phyloP scores from a whole-genome alignment of 257 asterid species.

The Marsdenia floribunda region DNA sequence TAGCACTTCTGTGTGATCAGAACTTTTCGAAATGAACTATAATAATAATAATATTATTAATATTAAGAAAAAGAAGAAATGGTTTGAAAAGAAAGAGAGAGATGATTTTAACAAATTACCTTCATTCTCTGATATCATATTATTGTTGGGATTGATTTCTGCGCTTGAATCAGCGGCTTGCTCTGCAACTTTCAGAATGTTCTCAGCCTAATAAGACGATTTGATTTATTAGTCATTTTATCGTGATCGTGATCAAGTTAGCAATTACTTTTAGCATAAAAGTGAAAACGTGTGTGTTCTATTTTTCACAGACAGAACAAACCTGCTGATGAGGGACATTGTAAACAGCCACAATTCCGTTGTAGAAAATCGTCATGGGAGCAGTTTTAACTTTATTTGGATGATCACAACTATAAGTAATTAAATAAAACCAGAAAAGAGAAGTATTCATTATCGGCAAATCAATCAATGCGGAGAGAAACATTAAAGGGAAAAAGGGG shows the following conservation, averaged over 20 bases:
- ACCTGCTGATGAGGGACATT: conserved; percentile 18
- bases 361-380: conserved; percentile 18
- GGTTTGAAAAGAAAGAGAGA: neutral
- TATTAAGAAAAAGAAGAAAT: too few species aligned
- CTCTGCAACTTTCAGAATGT: conserved; percentile 5
- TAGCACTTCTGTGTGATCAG: too few species aligned
- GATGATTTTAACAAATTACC: neutral
- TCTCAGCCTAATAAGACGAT: conserved; percentile 9
- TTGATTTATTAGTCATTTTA: too few species aligned
- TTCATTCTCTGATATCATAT: neutral
- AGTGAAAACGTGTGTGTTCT: neutral
- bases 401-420: neutral
- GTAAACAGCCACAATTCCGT: conserved; percentile 15
- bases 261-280: neutral
- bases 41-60: too few species aligned
- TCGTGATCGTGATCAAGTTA: neutral
- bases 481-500: neutral
- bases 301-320: neutral
- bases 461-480: neutral
- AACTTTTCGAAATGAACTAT: too few species aligned
- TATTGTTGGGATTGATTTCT: neutral
- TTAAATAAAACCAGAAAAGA: neutral
- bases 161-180: conserved; percentile 1
- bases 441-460: neutral
- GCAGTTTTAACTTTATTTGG: conserved; percentile 2